These are phyloP conservation scores for Colletotrichum tropicale DNA, from an alignment of 2,329 filamentous ascomycete genomes.

Conservation along the genomic window DNA sequence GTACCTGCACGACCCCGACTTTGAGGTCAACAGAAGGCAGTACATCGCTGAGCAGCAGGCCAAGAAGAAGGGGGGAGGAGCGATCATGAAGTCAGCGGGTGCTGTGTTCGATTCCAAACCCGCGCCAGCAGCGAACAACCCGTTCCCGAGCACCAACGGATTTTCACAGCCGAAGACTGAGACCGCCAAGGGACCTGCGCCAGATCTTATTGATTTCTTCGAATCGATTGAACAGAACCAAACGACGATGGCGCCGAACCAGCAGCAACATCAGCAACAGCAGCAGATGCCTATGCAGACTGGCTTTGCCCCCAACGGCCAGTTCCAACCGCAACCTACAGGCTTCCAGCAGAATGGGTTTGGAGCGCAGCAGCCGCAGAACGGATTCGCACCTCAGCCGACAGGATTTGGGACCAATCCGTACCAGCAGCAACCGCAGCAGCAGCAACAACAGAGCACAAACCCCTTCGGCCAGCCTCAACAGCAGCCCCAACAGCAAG, in stretches of 20 bases:
- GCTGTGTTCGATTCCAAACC: constrained; percentile 39
- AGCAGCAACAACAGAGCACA: constrained; percentile 40
- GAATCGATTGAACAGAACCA: constrained; percentile 92
- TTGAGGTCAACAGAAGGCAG: constrained; percentile 90
- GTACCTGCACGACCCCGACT: constrained; percentile 92
- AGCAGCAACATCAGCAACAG: constrained; percentile 34
- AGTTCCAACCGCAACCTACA: constrained; percentile 32
- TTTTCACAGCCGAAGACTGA: constrained; percentile 44
- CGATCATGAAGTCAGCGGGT: constrained; percentile 25
- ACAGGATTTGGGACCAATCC: constrained; percentile 44
- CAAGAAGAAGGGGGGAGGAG: constrained; percentile 52
- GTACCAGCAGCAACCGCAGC: constrained; percentile 41
- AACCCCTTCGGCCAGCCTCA: constrained; percentile 35
- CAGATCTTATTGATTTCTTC: constrained; percentile 92
- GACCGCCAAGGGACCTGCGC: constrained; percentile 66
- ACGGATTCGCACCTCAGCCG: constrained; percentile 45
- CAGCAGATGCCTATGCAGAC: constrained; percentile 28
- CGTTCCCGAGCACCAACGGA: constrained; percentile 45
- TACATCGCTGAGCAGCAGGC: constrained; percentile 88
- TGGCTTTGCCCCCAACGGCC: constrained; percentile 30
- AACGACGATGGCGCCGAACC: constrained; percentile 63
- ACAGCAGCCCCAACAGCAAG: constrained; percentile 36
- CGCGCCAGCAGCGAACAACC: constrained; percentile 42
- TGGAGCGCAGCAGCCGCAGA: constrained; percentile 43
- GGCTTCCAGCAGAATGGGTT: constrained; percentile 48